Evolutionary conservation across 257 asterid species (phyloP).

Genomic region (Scutellaria barbata): DNA sequence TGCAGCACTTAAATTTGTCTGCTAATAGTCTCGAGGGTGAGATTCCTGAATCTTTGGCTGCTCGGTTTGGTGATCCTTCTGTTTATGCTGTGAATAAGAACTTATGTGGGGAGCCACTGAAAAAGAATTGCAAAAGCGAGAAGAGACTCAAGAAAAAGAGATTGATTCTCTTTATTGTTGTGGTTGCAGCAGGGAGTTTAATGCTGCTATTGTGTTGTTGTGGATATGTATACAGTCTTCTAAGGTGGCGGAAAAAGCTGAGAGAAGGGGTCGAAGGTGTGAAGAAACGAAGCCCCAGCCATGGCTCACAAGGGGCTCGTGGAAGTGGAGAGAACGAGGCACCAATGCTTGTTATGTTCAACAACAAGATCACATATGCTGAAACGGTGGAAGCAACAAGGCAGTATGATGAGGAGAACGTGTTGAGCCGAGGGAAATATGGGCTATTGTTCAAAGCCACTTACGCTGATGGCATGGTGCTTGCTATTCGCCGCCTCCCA

Average conservation of each 20-base stretch:
- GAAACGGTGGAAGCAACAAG: conserved; percentile 85
- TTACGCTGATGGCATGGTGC: conserved; percentile 85
- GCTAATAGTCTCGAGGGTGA: conserved; percentile 70
- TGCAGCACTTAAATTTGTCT: conserved; percentile 61
- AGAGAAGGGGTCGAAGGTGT: conserved; percentile 44
- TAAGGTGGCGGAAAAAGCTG: conserved; percentile 68
- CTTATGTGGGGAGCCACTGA: conserved; percentile 72
- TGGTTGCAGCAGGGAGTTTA: conserved; percentile 65
- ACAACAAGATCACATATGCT: conserved; percentile 71
- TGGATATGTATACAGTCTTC: conserved; percentile 65
- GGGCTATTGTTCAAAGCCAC: conserved; percentile 76
- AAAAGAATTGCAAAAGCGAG: conserved; percentile 45
- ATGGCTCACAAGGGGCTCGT: conserved; percentile 63
- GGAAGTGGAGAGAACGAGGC: conserved; percentile 80
- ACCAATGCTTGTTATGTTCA: conserved; percentile 81
- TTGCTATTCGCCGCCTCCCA: conserved; percentile 80
- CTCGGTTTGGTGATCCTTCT: conserved; percentile 69
- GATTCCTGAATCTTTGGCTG: conserved; percentile 65
- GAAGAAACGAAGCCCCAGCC: conserved; percentile 84
- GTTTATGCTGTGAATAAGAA: conserved; percentile 54
- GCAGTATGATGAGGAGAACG: conserved; percentile 90
- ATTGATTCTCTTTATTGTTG: conserved; percentile 58
- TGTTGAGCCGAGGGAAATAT: conserved; percentile 68
- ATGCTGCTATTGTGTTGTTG: conserved; percentile 60
- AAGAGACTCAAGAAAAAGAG: conserved; percentile 53